A percentile compares a stretch with the other conserved stretches of the same genome.
phyloP scores from a whole-genome alignment of 2,329 filamentous ascomycete species.

The Rhinocladiella similis region DNA sequence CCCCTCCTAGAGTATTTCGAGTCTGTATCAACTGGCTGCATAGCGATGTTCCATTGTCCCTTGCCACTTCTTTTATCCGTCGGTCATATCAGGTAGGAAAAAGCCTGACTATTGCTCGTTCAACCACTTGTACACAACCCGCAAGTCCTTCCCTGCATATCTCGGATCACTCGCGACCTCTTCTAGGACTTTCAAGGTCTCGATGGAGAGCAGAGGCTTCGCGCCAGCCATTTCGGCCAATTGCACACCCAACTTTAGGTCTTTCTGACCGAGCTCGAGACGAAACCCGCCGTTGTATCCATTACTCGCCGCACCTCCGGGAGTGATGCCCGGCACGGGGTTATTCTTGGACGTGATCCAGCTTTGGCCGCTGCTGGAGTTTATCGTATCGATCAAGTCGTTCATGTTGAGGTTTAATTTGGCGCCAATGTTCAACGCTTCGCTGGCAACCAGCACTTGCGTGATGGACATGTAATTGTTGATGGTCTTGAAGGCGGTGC shows the following conservation, averaged over 20 bases:
- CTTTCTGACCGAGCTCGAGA: constrained; percentile 11
- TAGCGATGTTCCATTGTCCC: too few species aligned
- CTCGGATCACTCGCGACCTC: constrained; percentile 4
- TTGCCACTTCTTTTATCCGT: too few species aligned
- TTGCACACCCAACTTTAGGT: constrained; percentile 5
- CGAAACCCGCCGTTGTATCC: constrained; percentile 38
- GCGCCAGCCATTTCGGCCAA: constrained; percentile 14
- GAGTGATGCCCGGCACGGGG: constrained; percentile 31
- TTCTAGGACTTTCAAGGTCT: constrained; percentile 1
- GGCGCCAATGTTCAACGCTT: constrained; percentile 14
- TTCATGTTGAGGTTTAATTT: constrained; percentile 23
- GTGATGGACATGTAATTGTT: constrained; percentile 32
- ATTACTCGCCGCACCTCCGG: constrained; percentile 39
- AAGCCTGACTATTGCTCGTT: neutral
- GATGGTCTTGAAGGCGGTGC: constrained; percentile 30
- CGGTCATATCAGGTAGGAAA: too few species aligned
- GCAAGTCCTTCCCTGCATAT: constrained; percentile 8
- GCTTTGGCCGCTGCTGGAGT: constrained; percentile 24
- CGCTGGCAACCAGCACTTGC: constrained; percentile 20
- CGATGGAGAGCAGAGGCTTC: neutral
- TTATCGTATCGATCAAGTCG: constrained; percentile 28
- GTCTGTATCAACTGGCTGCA: too few species aligned
- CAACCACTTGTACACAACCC: constrained; percentile 12
- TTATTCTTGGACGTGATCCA: constrained; percentile 31
- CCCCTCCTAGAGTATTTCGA: too few species aligned